Evolutionary conservation across 1,139 yeast species (phyloP), one percentile per base, ranked within the genome.

Genomic region (Taphrina confusa): DNA sequence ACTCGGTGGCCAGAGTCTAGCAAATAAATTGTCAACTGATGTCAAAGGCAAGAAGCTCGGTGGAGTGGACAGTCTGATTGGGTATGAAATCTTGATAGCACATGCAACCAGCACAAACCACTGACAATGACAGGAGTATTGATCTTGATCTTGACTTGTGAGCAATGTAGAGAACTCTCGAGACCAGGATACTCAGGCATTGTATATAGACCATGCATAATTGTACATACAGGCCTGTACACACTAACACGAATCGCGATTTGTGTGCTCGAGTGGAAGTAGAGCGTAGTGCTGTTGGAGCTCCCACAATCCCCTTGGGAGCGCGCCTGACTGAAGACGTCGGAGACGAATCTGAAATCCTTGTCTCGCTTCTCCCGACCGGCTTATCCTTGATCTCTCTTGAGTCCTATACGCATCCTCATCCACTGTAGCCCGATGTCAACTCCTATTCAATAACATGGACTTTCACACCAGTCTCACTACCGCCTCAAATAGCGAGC

Each of bases 91-190:
- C 3, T 22, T 5, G 5, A 8, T n/a, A 9, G 18, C n/a, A 12
- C 40, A 8, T 14, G 8, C 40, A 8, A 12, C 14, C 8, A 9
- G 6, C 8, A 11, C 16, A 4, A 22, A 8, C 22, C 31, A 42
- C 31, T 42, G 31, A 42, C 25, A 9, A 5, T 12, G 8, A 6
- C 30, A 45, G 50, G 18, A 45, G 30, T 20, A 45, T 56, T 37
- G 54, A 56, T 25, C 23, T 56, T 34, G 60, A 56, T 23, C 46
- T 56, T 9, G 60, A 56, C 33, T 18, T 56, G 54, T 56, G 37
- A 45, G 30, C n/a, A 23, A n/a, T n/a, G n/a, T n/a, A n/a, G n/a
- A n/a, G n/a, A n/a, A n/a, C n/a, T n/a, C n/a, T n/a, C n/a, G n/a
- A n/a, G n/a, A n/a, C n/a, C n/a, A n/a, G n/a, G n/a, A n/a, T n/a